Evolutionary conservation across 306 rosid genomes (phyloP).

Genomic region (Mimosa pudica): DNA sequence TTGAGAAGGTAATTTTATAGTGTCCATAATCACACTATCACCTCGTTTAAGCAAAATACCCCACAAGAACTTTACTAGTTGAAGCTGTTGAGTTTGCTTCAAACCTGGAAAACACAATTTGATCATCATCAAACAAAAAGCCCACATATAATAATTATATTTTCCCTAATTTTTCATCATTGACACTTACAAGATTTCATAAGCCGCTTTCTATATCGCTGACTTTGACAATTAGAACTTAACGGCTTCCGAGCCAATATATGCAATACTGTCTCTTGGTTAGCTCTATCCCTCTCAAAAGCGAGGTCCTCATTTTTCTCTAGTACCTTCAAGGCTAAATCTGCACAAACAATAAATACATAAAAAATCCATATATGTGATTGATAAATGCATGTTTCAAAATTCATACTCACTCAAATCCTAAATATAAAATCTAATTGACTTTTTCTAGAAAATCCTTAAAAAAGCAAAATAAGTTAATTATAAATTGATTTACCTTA

Average conservation of each 20-base stretch:
- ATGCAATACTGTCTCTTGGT: constrained; percentile 36
- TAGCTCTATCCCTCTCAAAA: not conserved
- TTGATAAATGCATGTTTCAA: not conserved
- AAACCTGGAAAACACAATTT: constrained; percentile 14
- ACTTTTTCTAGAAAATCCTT: no score
- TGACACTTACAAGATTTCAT: constrained; percentile 38
- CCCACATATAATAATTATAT: not conserved
- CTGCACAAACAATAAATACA: not conserved
- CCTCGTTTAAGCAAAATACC: not conserved
- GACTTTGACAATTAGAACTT: constrained; percentile 16
- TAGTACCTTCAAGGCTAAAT: not conserved
- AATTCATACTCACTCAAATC: no score
- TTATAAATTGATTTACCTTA: no score
- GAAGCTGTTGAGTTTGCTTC: constrained; percentile 16
- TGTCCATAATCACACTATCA: not conserved
- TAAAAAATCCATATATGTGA: not conserved
- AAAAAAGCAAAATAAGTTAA: no score
- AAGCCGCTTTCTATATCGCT: not conserved
- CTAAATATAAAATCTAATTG: no score
- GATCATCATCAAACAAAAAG: not conserved
- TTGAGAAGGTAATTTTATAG: constrained; percentile 32
- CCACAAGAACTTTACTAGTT: constrained; percentile 36
- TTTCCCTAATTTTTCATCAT: no score
- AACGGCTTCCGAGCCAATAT: constrained; percentile 42
- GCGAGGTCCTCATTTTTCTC: not conserved